A percentile compares a stretch with the other conserved stretches of the same genome.
These are phyloP conservation scores for Pythium phragmitis DNA, from an alignment of 352 stramenopile species.

Conservation along the genomic window DNA sequence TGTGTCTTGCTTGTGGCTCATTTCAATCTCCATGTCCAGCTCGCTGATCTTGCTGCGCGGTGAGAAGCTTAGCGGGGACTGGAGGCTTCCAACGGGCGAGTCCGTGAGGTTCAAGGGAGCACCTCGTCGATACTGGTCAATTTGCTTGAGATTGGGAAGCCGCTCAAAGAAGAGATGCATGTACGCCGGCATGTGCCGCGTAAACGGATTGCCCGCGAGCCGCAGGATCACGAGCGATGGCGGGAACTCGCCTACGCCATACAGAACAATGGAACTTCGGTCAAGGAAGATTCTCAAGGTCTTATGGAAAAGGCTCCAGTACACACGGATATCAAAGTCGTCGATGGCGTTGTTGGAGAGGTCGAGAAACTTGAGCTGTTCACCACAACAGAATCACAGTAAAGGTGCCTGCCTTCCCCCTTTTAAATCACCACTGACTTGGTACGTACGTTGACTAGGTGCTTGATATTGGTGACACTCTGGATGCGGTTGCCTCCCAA, in stretches of 20 bases:
- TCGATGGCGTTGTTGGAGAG: constrained; percentile 76
- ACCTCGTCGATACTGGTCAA: constrained; percentile 49
- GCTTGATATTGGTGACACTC: constrained; percentile 53
- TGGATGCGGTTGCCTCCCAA: constrained; percentile 66
- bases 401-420: not conserved
- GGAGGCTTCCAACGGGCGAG: not conserved
- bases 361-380: constrained; percentile 75
- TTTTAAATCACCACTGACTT: not conserved
- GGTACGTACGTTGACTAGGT: constrained; percentile 44
- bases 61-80: constrained; percentile 22
- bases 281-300: no score
- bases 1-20: constrained; percentile 17
- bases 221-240: constrained; percentile 52
- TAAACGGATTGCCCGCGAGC: constrained; percentile 58
- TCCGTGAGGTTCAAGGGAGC: constrained; percentile 5
- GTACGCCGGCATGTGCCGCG: constrained; percentile 53
- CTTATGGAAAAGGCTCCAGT: not conserved
- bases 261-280: no score
- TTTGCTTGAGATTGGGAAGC: constrained; percentile 56
- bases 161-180: constrained; percentile 58
- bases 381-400: not conserved
- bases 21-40: constrained; percentile 37
- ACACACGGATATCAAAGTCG: constrained; percentile 54
- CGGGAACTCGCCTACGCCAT: constrained; percentile 43
- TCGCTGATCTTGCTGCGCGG: constrained; percentile 36